phyloP scores from a whole-genome alignment of 2,329 filamentous ascomycete genomes.

The Paraphoma chrysanthemicola region DNA sequence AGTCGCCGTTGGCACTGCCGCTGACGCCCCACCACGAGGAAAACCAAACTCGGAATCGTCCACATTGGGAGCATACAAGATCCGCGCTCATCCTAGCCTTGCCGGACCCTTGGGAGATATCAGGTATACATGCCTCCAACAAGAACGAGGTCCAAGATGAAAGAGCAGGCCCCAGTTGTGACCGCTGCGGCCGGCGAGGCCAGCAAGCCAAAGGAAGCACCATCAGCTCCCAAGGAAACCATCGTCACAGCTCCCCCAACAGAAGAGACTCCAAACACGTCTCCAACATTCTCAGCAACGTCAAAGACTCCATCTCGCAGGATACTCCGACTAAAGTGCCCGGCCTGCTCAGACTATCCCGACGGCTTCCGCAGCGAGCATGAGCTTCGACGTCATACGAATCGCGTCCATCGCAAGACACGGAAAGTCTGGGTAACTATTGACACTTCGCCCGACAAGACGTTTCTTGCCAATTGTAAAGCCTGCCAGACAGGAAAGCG shows the following conservation, averaged over 20 bases:
- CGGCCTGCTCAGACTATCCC: slow-evolving; percentile 73
- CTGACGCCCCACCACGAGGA: slow-evolving; percentile 39
- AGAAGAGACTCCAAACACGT: slow-evolving; percentile 37
- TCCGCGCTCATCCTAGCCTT: slow-evolving; percentile 19
- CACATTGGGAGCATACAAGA: slow-evolving; percentile 12
- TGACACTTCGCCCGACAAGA: slow-evolving; percentile 65
- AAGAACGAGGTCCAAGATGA: slow-evolving; percentile 45
- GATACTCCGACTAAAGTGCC: slow-evolving; percentile 58
- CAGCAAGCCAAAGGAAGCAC: slow-evolving; percentile 32
- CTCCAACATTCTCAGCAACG: slow-evolving; percentile 37
- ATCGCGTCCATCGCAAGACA: slow-evolving; percentile 70
- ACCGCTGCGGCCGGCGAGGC: slow-evolving; percentile 29
- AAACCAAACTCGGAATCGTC: slow-evolving; percentile 27
- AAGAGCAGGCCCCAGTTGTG: slow-evolving; percentile 32
- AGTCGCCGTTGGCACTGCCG: slow-evolving; percentile 34
- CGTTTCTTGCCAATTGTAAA: slow-evolving; percentile 81
- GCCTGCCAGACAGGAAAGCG: slow-evolving; percentile 77
- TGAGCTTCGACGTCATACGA: slow-evolving; percentile 63
- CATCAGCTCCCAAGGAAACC: slow-evolving; percentile 35
- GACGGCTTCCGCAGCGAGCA: slow-evolving; percentile 87
- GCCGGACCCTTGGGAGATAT: slow-evolving; percentile 12
- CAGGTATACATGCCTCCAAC: slow-evolving; percentile 41
- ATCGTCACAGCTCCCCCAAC: slow-evolving; percentile 35
- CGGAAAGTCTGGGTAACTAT: slow-evolving; percentile 71
- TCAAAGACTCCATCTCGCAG: slow-evolving; percentile 41